Evolutionary conservation across 192 early-diverging fungal genomes (phyloP).

Genomic region (Backusella psychrophila): DNA sequence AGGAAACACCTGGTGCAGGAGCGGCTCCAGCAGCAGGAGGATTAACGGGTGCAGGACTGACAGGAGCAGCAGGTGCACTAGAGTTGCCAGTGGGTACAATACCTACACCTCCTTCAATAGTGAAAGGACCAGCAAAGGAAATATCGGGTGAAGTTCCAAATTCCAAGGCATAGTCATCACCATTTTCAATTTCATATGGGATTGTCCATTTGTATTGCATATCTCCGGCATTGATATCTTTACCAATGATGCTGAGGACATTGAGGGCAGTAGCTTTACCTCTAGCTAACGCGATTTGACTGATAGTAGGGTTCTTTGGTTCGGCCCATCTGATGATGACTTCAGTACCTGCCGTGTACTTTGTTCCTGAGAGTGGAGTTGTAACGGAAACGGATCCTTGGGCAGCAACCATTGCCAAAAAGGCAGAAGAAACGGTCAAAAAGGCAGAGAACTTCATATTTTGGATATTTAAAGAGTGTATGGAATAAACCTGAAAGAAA

Average conservation of each 20-base stretch:
- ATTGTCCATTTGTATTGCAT: conserved; percentile 26
- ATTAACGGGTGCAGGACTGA: not conserved
- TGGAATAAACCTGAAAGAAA: not conserved
- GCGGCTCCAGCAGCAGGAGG: not conserved
- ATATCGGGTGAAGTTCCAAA: conserved; percentile 32
- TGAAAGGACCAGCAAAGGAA: conserved; percentile 32
- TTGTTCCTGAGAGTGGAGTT: conserved; percentile 15
- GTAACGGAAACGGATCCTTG: conserved; percentile 17
- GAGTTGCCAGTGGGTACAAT: conserved; percentile 9
- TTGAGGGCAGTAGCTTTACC: conserved; percentile 29
- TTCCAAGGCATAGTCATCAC: conserved; percentile 30
- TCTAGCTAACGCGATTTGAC: conserved; percentile 29
- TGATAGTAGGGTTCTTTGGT: conserved; percentile 10
- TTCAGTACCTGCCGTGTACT: conserved; percentile 21
- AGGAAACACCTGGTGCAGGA: not conserved
- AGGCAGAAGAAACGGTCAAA: conserved; percentile 21
- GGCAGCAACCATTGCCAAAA: conserved; percentile 18
- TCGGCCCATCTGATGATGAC: conserved; percentile 23
- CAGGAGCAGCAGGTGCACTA: not conserved
- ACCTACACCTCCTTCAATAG: conserved; percentile 23
- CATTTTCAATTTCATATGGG: conserved; percentile 23
- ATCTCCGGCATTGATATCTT: conserved; percentile 20
- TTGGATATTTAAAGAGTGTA: not conserved
- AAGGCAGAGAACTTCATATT: conserved; percentile 28
- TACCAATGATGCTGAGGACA: conserved; percentile 21